Conservation (phyloP, 768 basidiomycete species). For the Galerina sulciceps region DNA sequence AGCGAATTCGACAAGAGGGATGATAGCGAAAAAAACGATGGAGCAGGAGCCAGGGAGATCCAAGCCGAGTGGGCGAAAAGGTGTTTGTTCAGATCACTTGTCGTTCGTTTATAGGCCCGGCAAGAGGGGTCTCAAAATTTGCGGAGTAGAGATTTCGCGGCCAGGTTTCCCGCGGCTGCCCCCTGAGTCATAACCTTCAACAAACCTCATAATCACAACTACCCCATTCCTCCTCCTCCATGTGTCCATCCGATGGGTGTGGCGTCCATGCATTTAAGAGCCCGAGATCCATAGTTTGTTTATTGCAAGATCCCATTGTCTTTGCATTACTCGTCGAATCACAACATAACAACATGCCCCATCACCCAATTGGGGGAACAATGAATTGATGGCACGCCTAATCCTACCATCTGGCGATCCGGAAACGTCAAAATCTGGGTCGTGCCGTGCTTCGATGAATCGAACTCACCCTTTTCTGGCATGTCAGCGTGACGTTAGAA, state of each 20-base stretch:
- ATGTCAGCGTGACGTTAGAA: not conserved
- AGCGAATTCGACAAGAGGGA: conserved; percentile 31
- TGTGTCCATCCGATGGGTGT: not conserved
- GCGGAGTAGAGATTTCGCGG: conserved; percentile 35
- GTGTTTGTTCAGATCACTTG: conserved; percentile 12
- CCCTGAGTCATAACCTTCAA: conserved; percentile 21
- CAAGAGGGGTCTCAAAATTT: conserved; percentile 30
- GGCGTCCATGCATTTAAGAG: not conserved
- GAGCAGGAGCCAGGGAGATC: conserved; percentile 18
- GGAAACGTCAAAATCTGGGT: not conserved
- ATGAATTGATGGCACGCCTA: not conserved
- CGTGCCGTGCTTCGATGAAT: not conserved
- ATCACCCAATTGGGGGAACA: not conserved
- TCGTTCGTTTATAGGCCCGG: conserved; percentile 20
- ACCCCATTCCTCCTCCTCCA: not conserved
- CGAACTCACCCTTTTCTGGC: not conserved
- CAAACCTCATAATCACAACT: not conserved
- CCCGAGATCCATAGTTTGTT: not conserved
- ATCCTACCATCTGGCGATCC: not conserved
- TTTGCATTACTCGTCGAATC: not conserved
- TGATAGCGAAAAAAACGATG: conserved; percentile 17
- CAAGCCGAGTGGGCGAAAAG: conserved; percentile 21
- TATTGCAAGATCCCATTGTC: not conserved
- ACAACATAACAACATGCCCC: not conserved
- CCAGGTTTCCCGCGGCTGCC: conserved; percentile 37